Evolutionary conservation across 2,329 filamentous ascomycete species (phyloP), one percentile per base, ranked within the genome.

Genomic region (Cucurbitaria berberidis): DNA sequence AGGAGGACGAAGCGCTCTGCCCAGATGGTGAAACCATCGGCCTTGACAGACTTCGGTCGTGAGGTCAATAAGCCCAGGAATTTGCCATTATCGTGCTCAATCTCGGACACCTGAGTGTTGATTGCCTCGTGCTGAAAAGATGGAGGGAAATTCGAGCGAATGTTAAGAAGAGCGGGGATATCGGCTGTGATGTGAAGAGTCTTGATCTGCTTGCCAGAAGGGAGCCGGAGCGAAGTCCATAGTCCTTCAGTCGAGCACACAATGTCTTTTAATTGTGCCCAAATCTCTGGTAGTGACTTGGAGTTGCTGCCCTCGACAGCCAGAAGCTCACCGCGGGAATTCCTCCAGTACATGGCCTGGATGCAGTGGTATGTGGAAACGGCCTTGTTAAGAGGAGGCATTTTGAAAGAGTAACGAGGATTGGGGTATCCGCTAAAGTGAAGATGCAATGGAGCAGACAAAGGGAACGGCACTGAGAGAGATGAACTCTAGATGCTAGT

Each of bases 331-430:
- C 63, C 66, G 19, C 61, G 45, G 8, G 58, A 27, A 35, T 64
- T 56, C 35, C 68, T 60, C 62, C 66, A 70, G 58, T 69, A 71
- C n/a, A 70, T 51, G 19, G 59, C 64, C 30, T 68, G 63, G 47
- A 70, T 59, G 49, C 53, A 62, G 52, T 70, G 67, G 35, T 70
- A 70, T 18, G 63, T 61, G 24, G 66, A 65, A 26, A 64, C 55
- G 34, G 66, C 67, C 48, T 67, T 66, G 55, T 72, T 70, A 24
- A 72, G 62, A 21, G 64, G 59, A 49, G 66, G 48, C 63, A 69
- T 69, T 51, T 38, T 66, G 49, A 35, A 48, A 21, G 7, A 51
- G n/a, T 49, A 47, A 60, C 42, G 46, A 48, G 34, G 42, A 42
- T 19, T 34, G 27, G 45, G 45, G 29, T 43, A 51, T 39, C 42